Evolutionary conservation across 106 monocot genomes (phyloP).

Genomic region (Acorus gramineus): DNA sequence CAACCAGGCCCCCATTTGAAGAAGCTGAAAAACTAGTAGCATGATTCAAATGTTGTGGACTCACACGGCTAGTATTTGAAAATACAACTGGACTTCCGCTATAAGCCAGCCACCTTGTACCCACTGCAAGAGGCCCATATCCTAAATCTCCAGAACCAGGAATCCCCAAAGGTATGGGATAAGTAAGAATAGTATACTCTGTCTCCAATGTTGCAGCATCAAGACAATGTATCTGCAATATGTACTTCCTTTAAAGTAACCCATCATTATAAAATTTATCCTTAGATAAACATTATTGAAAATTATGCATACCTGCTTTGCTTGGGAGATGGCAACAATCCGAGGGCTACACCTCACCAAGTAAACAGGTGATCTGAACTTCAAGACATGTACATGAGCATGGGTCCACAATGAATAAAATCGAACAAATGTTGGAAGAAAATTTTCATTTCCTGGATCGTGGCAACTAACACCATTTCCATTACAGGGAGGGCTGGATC

Average conservation of each 20-base stretch:
- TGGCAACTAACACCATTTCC: slow-evolving; percentile 23
- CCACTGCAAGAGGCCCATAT: slow-evolving; percentile 90
- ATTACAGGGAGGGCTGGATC: slow-evolving; percentile 14
- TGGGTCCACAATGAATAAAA: slow-evolving; percentile 82
- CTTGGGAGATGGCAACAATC: slow-evolving; percentile 72
- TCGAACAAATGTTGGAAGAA: slow-evolving; percentile 47
- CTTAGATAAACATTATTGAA: background rate
- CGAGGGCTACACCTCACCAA: slow-evolving; percentile 75
- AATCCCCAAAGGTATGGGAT: slow-evolving; percentile 31
- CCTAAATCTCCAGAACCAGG: slow-evolving; percentile 48
- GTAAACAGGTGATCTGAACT: slow-evolving; percentile 77
- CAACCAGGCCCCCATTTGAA: slow-evolving; percentile 64
- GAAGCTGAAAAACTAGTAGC: slow-evolving; percentile 11
- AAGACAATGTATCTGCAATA: slow-evolving; percentile 92
- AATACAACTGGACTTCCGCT: slow-evolving; percentile 59
- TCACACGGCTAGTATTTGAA: slow-evolving; percentile 51
- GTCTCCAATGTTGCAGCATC: slow-evolving; percentile 77
- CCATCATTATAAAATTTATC: background rate
- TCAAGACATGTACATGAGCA: slow-evolving; percentile 78
- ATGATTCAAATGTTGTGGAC: slow-evolving; percentile 43
- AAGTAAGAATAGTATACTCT: slow-evolving; percentile 82
- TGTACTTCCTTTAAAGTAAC: background rate
- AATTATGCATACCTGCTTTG: slow-evolving; percentile 48
- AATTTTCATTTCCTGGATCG: slow-evolving; percentile 39
- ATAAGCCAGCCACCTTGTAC: slow-evolving; percentile 87